Conservation (phyloP, 2,329 filamentous ascomycete species). For the Elsinoe perseae region DNA sequence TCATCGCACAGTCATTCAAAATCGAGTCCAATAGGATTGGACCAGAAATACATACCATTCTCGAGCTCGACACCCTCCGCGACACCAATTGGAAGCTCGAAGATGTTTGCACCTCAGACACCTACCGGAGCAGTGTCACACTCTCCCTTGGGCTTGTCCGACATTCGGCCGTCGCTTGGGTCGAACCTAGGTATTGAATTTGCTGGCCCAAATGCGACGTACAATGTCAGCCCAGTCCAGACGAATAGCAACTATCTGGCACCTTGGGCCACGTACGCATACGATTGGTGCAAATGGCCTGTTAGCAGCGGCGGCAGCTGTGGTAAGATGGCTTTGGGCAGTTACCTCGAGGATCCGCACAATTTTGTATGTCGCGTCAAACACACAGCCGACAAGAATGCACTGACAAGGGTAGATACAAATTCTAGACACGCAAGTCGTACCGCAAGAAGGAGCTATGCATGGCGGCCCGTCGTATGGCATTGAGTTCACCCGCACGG, state of each 20-base stretch:
- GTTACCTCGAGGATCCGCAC: slow-evolving; percentile 94
- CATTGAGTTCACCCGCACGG: slow-evolving; percentile 85
- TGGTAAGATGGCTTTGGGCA: slow-evolving; percentile 89
- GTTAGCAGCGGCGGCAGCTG: slow-evolving; percentile 62
- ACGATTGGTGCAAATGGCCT: slow-evolving; percentile 99
- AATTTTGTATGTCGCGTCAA: slow-evolving; percentile 91
- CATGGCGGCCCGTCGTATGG: slow-evolving; percentile 65
- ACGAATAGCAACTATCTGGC: slow-evolving; percentile 87
- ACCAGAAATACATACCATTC: slow-evolving; percentile 56
- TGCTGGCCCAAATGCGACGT: slow-evolving; percentile 48
- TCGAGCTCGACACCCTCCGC: slow-evolving; percentile 47
- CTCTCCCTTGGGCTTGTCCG: slow-evolving; percentile 81
- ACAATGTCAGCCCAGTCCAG: slow-evolving; percentile 58
- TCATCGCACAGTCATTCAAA: slow-evolving; percentile 71
- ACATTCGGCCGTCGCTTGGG: slow-evolving; percentile 82
- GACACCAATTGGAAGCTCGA: slow-evolving; percentile 18
- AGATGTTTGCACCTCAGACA: slow-evolving; percentile 40
- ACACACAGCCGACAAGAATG: background rate
- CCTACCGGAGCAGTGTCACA: slow-evolving; percentile 60
- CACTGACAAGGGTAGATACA: slow-evolving; percentile 61
- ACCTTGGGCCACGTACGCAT: slow-evolving; percentile 91
- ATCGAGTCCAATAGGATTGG: slow-evolving; percentile 65
- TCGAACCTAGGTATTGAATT: slow-evolving; percentile 65
- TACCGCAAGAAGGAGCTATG: slow-evolving; percentile 58
- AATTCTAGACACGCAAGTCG: slow-evolving; percentile 83